Evolutionary conservation across 2,329 filamentous ascomycete genomes (phyloP).

Genomic region (Ophiostoma quercus): DNA sequence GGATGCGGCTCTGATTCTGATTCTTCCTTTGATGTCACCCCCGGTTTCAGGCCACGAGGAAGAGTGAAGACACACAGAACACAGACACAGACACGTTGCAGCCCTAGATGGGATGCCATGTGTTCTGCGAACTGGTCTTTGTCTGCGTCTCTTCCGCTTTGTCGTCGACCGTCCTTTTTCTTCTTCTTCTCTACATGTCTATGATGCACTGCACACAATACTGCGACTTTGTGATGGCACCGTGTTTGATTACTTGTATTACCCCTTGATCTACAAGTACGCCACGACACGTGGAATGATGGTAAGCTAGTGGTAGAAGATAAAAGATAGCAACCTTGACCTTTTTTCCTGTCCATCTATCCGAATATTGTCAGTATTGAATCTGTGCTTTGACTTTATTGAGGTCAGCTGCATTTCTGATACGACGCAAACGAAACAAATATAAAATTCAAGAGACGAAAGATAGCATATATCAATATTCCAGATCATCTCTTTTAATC

Average conservation of each 20-base stretch:
- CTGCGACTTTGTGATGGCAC: neutral
- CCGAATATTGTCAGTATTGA: neutral
- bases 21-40: conserved; percentile 1
- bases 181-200: neutral
- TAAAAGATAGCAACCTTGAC: no score
- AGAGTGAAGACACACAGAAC: neutral
- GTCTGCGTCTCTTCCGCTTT: neutral
- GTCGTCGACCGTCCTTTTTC: neutral
- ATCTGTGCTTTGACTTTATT: neutral
- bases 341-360: no score
- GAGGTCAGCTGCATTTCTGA: neutral
- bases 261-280: neutral
- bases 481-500: no score
- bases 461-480: no score
- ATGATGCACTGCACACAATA: neutral
- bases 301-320: neutral
- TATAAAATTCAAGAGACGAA: no score
- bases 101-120: neutral
- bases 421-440: neutral
- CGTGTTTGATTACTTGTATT: neutral
- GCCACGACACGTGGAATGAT: neutral
- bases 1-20: neutral
- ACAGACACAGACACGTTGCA: neutral
- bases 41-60: neutral
- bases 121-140: neutral